Conservation (phyloP, 192 early-diverging fungal species). For the Geranomyces michiganensis region DNA sequence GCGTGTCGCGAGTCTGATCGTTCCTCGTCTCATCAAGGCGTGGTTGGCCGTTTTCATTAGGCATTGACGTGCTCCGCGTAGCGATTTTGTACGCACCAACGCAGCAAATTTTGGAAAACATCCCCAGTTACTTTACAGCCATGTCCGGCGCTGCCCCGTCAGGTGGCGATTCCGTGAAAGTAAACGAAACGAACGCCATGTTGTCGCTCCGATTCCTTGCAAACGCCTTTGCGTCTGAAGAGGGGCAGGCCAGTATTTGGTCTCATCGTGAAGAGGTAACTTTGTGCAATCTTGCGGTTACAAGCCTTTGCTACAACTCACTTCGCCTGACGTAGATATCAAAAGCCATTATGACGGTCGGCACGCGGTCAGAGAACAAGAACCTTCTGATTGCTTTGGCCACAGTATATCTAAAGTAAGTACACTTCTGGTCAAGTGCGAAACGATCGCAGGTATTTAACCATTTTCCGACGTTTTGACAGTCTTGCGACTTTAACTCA, state of each 20-base stretch:
- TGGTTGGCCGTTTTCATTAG: too few species aligned
- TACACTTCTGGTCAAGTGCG: background rate
- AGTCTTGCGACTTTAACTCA: constrained; percentile 51
- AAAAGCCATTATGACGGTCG: constrained; percentile 24
- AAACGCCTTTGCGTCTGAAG: constrained; percentile 68
- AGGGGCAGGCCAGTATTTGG: constrained; percentile 49
- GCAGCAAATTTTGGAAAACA: background rate
- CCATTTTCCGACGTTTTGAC: constrained; percentile 21
- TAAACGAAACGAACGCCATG: constrained; percentile 75
- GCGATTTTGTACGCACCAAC: constrained; percentile 55
- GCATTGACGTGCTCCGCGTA: constrained; percentile 81
- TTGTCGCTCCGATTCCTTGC: constrained; percentile 69
- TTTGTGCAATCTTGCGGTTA: background rate
- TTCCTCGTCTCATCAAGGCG: background rate
- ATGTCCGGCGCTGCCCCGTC: constrained; percentile 25
- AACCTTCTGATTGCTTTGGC: constrained; percentile 49
- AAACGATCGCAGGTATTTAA: background rate
- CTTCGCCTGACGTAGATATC: constrained; percentile 31
- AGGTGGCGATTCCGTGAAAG: constrained; percentile 34
- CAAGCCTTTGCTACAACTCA: background rate
- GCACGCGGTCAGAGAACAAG: constrained; percentile 33
- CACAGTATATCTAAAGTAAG: constrained; percentile 49
- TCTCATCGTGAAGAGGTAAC: constrained; percentile 34
- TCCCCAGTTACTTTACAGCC: constrained; percentile 23
- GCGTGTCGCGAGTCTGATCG: background rate